Base-by-base conservation (phyloP, 345 rosid species). In the Xanthoceras sorbifolium region DNA sequence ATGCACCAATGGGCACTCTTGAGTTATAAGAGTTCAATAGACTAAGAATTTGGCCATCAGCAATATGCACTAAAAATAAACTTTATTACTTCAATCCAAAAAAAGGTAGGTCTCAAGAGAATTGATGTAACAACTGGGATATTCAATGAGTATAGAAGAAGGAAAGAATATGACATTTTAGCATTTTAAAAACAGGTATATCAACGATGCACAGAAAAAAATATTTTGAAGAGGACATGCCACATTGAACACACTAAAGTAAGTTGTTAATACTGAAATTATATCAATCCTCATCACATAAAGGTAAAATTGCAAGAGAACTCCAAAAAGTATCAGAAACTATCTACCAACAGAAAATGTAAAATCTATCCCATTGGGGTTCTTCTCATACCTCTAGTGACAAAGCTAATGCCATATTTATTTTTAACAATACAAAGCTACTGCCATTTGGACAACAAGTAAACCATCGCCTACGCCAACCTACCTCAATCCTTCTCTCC, bases 11-110 rank as follows among this genome's bases (percentile, higher is more conserved):
- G n/a, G n/a, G 18, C 22, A 25, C 29, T 7, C 50, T 8, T 57
- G 67, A 59, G 55, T 40, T 18, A 36, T 6, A 72, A 71, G 66
- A 23, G 23, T 72, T 59, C 34, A 59, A 59, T 38, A 38, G 36
- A 72, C 28, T 31, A 34, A 20, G 18, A 18, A n/a, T 31, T 52
- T 44, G 22, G 17, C 5, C 12, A 52, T 20, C 42, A 70, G 73
- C 17, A 52, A 17, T 1, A 50, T 29, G 38, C 9, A 52, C 14
- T 31, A 2, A 29, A 28, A 50, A 32, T 9, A 9, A 20, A 28
- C 20, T 29, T 70, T 55, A 70, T 32, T 20, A 70, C 28, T 31
- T 31, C 11, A 31, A 22, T 3, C 18, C 23, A 23, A 17, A 40
- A 34, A 44, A 26, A 3, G 40, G 1, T 4, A n/a, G 20, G 7